Conservation (phyloP, 306 rosid genomes). For the Canavalia gladiata region DNA sequence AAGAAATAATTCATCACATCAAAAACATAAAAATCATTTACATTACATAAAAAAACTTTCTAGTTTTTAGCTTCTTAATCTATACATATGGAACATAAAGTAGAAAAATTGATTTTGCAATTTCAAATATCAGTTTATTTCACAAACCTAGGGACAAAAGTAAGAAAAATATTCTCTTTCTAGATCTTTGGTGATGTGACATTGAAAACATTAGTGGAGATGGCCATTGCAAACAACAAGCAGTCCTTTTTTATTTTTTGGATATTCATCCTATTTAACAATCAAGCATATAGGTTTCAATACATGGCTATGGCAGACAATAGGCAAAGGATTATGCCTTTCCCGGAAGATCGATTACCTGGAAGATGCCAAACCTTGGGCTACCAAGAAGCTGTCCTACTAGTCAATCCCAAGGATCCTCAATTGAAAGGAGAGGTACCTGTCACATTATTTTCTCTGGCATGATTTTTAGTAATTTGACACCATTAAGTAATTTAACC, state of each 20-base stretch:
- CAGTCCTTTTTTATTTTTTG: slow-evolving; percentile 38
- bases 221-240: slow-evolving; percentile 57
- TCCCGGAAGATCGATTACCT: slow-evolving; percentile 81
- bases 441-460: slow-evolving; percentile 36
- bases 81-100: too few species aligned
- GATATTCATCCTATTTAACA: slow-evolving; percentile 51
- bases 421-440: slow-evolving; percentile 77
- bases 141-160: slow-evolving; percentile 17
- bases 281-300: slow-evolving; percentile 71
- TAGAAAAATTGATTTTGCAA: not conserved
- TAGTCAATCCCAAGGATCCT: slow-evolving; percentile 74
- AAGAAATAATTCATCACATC: too few species aligned
- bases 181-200: slow-evolving; percentile 32
- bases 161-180: slow-evolving; percentile 14
- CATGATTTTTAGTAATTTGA: not conserved
- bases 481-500: not conserved
- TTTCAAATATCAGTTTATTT: slow-evolving; percentile 24
- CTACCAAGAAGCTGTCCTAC: slow-evolving; percentile 77
- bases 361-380: slow-evolving; percentile 73
- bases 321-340: slow-evolving; percentile 82
- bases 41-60: not conserved
- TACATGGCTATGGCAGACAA: slow-evolving; percentile 93
- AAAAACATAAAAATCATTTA: too few species aligned
- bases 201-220: slow-evolving; percentile 49
- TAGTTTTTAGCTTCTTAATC: too few species aligned